Conservation (phyloP, 306 rosid species). For the Crataegus laevigata region DNA sequence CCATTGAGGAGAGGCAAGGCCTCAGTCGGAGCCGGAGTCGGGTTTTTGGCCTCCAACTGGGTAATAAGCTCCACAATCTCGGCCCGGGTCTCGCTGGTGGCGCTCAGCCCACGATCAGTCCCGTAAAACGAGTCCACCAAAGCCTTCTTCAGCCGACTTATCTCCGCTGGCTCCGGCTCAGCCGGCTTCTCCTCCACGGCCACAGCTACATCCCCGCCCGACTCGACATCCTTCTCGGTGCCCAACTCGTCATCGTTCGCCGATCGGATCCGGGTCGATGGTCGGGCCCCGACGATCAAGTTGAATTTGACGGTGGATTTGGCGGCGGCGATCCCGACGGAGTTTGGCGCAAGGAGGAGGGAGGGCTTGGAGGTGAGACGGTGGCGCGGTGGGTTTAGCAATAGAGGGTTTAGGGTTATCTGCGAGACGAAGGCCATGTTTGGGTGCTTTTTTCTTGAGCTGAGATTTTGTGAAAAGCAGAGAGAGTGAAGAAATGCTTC, state of each 20-base stretch:
- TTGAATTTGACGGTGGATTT: conserved; percentile 13
- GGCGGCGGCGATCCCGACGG: conserved; percentile 13
- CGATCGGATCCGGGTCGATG: conserved; percentile 25
- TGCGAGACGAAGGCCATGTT: conserved; percentile 54
- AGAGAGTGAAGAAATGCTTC: background rate
- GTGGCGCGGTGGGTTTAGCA: conserved; percentile 17
- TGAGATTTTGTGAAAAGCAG: background rate
- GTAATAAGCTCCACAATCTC: conserved; percentile 87
- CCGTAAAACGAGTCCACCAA: conserved; percentile 71
- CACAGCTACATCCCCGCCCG: conserved; percentile 25
- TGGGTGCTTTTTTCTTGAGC: background rate
- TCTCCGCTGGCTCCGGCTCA: conserved; percentile 33
- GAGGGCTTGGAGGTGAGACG: conserved; percentile 28
- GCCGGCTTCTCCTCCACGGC: conserved; percentile 25
- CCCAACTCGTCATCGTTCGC: conserved; percentile 48
- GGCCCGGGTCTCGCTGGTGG: conserved; percentile 72
- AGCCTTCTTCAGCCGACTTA: conserved; percentile 52
- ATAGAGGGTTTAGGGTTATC: conserved; percentile 35
- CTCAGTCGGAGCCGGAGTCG: conserved; percentile 81
- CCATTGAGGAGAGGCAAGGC: conserved; percentile 80
- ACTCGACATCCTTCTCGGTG: conserved; percentile 25
- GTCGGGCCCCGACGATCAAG: conserved; percentile 6
- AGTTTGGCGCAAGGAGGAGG: conserved; percentile 23
- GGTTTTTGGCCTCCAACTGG: conserved; percentile 75
- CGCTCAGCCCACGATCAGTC: conserved; percentile 73